Conservation (phyloP, 2,329 filamentous ascomycete genomes). For the Claviceps humidiphila region DNA sequence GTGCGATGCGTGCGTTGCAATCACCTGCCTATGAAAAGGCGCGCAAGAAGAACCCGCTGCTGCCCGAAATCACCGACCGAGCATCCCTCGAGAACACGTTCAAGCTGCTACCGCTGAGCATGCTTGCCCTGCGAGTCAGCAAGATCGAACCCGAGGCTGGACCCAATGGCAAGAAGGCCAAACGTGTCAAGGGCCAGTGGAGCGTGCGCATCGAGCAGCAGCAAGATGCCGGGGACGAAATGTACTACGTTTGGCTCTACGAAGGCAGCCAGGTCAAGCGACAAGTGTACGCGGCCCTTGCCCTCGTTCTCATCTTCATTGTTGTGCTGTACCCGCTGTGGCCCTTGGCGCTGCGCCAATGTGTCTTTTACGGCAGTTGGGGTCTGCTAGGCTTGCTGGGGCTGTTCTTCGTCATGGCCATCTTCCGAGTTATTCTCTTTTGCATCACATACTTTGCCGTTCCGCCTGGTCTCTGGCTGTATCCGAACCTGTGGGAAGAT, state of each 20-base stretch:
- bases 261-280: slow-evolving; percentile 89
- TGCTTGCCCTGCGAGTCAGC: slow-evolving; percentile 79
- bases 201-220: slow-evolving; percentile 92
- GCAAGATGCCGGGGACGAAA: slow-evolving; percentile 73
- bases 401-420: slow-evolving; percentile 94
- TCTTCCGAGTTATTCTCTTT: slow-evolving; percentile 91
- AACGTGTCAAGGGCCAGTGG: slow-evolving; percentile 92
- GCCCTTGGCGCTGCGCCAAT: slow-evolving; percentile 80
- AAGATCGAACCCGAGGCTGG: slow-evolving; percentile 62
- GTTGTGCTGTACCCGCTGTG: slow-evolving; percentile 93
- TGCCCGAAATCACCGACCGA: slow-evolving; percentile 79
- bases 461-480: slow-evolving; percentile 90
- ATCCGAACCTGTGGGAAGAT: slow-evolving; percentile 95
- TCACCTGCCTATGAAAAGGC: slow-evolving; percentile 85
- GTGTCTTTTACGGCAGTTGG: slow-evolving; percentile 96
- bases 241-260: slow-evolving; percentile 96
- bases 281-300: slow-evolving; percentile 78
- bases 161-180: slow-evolving; percentile 52
- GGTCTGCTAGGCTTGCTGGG: slow-evolving; percentile 80
- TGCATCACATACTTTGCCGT: slow-evolving; percentile 76
- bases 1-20: slow-evolving; percentile 79
- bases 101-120: slow-evolving; percentile 86
- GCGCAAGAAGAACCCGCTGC: slow-evolving; percentile 73
- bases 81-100: slow-evolving; percentile 85
- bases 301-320: slow-evolving; percentile 70